phyloP scores from a whole-genome alignment of 2,329 filamentous ascomycete species.

The Fonsecaea erecta region DNA sequence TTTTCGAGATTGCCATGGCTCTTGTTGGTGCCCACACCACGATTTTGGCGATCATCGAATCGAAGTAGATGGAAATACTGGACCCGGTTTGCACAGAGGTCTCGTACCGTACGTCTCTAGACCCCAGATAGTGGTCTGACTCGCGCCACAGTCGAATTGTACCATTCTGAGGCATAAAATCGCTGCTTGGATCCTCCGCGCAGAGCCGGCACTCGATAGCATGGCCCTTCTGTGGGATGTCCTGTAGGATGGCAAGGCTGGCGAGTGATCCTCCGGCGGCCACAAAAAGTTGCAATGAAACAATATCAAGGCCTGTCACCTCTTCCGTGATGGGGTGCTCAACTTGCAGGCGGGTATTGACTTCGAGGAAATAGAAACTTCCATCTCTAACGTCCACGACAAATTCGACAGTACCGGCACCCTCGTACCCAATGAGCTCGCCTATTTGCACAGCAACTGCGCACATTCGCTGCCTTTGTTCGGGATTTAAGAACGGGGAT shows the following conservation, averaged over 20 bases:
- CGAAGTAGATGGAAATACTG: conserved; percentile 52
- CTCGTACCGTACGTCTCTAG: conserved; percentile 48
- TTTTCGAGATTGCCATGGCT: conserved; percentile 44
- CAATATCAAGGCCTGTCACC: conserved; percentile 47
- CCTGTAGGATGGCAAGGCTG: conserved; percentile 36
- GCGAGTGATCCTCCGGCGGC: conserved; percentile 43
- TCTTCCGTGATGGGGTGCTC: conserved; percentile 55
- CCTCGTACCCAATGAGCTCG: conserved; percentile 46
- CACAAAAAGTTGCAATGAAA: conserved; percentile 45
- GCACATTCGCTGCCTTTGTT: conserved; percentile 44
- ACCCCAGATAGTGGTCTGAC: conserved; percentile 17
- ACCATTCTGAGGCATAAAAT: conserved; percentile 48
- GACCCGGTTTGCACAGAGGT: conserved; percentile 48
- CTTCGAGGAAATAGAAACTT: conserved; percentile 55
- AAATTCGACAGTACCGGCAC: conserved; percentile 55
- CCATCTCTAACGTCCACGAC: conserved; percentile 47
- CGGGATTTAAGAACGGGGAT: conserved; percentile 42
- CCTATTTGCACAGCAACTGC: conserved; percentile 47
- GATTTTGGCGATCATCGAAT: conserved; percentile 55
- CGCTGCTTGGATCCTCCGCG: conserved; percentile 49
- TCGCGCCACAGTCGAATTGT: conserved; percentile 45
- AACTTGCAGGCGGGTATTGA: conserved; percentile 57
- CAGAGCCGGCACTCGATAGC: conserved; percentile 54
- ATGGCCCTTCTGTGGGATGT: conserved; percentile 43
- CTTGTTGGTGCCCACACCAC: conserved; percentile 51